Base-by-base conservation (phyloP, 495 filamentous ascomycete species). In the Xylaria scruposa region DNA sequence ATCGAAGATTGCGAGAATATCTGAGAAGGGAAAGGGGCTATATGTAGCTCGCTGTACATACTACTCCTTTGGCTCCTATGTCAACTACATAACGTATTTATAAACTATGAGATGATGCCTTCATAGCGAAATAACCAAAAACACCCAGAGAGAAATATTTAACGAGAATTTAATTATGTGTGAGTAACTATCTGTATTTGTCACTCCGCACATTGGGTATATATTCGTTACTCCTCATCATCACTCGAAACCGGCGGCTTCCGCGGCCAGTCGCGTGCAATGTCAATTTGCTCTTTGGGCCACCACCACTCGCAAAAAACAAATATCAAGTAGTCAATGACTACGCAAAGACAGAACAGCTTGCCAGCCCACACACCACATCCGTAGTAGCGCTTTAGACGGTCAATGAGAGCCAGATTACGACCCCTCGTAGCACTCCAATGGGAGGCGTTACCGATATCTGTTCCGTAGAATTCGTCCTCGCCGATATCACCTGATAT, bases 351-450 rank as follows among this genome's bases (percentile, higher is more conserved):
- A 75, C 95, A 97, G 78, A 99, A 99, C 29, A 99, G 81, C 81
- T 99, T 99, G 9, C 96, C 96, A 12, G 96, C 96, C 96, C 96
- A 99, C 49, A 98, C 94, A n/a, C 96, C 96, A 77, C 96, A 99
- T n/a, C 96, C 96, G 77, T 98, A 99, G 77, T 99, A 98, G 33
- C 95, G 83, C 81, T 99, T 99, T 29, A 99, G 80, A 24, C 96
- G 88, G 77, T 99, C 96, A 75, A 99, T 97, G 33, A 99, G 87
- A 1, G 94, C 93, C 81, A 96, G 97, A 79, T 92, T 94, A 49
- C 92, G 84, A 54, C 94, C 94, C 51, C 93, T 85, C n/a, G 91
- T 91, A 3, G 90, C 92, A 62, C 91, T 88, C 74, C 91, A 91
- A 15, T 88, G 90, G 69, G 89, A 90, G 86, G 90, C 88, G 73